Conservation (phyloP, 345 rosid genomes). For the Acer campestre region DNA sequence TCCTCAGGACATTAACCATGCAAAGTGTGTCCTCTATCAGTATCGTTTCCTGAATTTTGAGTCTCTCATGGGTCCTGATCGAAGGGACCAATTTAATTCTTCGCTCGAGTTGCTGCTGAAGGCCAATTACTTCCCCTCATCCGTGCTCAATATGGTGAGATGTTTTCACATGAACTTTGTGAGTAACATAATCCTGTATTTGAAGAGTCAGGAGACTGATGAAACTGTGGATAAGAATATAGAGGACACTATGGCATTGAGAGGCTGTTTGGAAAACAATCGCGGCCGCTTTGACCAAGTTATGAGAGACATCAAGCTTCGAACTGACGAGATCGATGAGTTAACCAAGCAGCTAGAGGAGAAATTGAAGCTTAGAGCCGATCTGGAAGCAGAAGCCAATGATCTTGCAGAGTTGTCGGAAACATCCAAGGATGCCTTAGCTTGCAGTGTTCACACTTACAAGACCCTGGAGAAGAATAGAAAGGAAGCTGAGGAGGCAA, state of each 20-base stretch:
- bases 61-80: not conserved
- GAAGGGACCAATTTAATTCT: not conserved
- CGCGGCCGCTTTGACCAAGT: not conserved
- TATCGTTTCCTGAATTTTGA: slow-evolving; percentile 1
- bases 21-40: not conserved
- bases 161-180: not conserved
- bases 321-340: not conserved
- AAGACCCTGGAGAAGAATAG: not conserved
- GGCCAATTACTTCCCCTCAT: not conserved
- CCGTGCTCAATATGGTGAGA: not conserved
- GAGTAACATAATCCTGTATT: not conserved
- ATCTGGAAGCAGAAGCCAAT: not conserved
- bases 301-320: not conserved
- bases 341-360: not conserved
- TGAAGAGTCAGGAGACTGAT: not conserved
- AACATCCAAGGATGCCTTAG: not conserved
- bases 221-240: not conserved
- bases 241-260: not conserved
- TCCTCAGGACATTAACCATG: not conserved
- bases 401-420: not conserved
- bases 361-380: not conserved
- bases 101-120: not conserved
- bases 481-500: not conserved
- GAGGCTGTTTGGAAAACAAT: not conserved
- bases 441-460: not conserved